Percentiles rank a stretch among this genome's conserved stretches.
These are phyloP conservation scores for Trypanosoma boissoni DNA, from an alignment of 208 protist species.

Conservation along the genomic window DNA sequence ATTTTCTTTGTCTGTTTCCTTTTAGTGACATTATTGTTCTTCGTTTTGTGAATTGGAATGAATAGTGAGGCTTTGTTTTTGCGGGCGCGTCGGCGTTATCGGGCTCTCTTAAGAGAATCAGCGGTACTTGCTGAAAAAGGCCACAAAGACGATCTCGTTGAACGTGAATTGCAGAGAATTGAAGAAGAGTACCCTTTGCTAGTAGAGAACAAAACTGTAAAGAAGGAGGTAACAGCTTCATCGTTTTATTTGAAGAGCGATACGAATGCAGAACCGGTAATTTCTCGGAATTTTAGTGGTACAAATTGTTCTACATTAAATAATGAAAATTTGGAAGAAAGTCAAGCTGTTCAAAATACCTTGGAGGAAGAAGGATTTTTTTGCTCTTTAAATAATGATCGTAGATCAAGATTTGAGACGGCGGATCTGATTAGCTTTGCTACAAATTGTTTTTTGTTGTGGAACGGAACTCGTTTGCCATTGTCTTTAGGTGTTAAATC, in stretches of 20 bases:
- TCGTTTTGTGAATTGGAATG: no score
- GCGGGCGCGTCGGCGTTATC: constrained; percentile 52
- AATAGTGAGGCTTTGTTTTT: no score
- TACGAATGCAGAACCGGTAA: no score
- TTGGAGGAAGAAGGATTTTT: no score
- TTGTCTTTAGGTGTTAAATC: not conserved
- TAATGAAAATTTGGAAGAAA: no score
- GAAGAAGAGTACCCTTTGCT: no score
- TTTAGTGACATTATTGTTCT: constrained; percentile 16
- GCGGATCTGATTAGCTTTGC: not conserved
- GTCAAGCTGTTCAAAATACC: no score
- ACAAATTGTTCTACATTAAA: no score
- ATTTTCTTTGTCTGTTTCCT: constrained; percentile 13
- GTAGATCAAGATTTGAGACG: not conserved
- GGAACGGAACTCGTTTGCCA: not conserved
- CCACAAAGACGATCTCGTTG: constrained; percentile 25
- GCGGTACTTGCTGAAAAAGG: constrained; percentile 23
- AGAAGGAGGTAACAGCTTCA: not conserved
- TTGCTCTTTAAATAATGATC: not conserved
- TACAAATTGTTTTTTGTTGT: not conserved
- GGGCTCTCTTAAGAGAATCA: constrained; percentile 45
- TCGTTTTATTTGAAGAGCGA: no score
- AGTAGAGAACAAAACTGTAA: no score
- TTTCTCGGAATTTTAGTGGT: no score
- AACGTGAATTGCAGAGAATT: constrained; percentile 38